Evolutionary conservation across 441 rosid genomes (phyloP).

Genomic region (Kokia cookei): DNA sequence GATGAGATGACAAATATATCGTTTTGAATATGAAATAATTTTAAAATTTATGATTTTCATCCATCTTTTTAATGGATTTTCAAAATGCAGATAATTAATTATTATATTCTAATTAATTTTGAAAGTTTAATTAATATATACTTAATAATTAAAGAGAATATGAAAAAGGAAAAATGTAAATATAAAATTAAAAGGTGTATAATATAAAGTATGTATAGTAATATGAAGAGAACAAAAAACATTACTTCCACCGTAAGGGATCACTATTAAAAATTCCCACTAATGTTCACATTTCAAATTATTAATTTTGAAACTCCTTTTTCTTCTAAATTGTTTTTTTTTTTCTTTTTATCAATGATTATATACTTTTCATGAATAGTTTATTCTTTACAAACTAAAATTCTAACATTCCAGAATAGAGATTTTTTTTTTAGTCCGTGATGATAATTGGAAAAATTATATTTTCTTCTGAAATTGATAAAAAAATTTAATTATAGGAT

Average conservation of each 20-base stretch:
- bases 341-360: not conserved
- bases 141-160: not conserved
- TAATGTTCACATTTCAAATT: not conserved
- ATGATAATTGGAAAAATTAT: not conserved
- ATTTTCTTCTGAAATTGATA: not conserved
- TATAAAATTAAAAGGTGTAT: not conserved
- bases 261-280: not conserved
- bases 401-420: not conserved
- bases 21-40: too few species aligned
- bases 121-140: too few species aligned
- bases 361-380: not conserved
- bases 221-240: constrained; percentile 1
- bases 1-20: too few species aligned
- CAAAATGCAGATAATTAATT: too few species aligned
- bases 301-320: not conserved
- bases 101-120: too few species aligned
- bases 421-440: not conserved
- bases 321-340: not conserved
- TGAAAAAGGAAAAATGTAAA: not conserved
- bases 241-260: not conserved
- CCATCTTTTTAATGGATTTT: too few species aligned
- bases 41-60: too few species aligned
- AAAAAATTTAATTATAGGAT: not conserved
- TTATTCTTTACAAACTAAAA: not conserved
- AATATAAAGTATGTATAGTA: not conserved